A percentile compares a stretch with the other conserved stretches of the same genome.
Evolutionary conservation across 2,329 filamentous ascomycete species (phyloP).

Genomic region (Neonectria ditissima): DNA sequence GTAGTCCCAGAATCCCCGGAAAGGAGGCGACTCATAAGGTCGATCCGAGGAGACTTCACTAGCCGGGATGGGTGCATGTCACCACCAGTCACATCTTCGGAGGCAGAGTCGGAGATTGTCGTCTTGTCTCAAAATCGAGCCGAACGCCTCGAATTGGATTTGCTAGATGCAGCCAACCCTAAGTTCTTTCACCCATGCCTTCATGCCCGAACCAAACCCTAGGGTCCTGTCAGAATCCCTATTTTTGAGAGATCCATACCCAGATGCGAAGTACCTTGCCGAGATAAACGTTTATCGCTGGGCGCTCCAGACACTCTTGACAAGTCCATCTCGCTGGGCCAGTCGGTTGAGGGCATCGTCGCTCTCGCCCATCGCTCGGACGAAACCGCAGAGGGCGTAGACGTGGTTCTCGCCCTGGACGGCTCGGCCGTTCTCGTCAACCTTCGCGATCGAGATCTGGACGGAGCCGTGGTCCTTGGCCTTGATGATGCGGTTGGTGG

Average conservation of each 20-base stretch:
- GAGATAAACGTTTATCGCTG: conserved; percentile 63
- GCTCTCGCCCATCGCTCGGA: conserved; percentile 96
- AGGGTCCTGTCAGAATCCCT: conserved; percentile 43
- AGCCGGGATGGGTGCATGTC: conserved; percentile 57
- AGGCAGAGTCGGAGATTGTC: conserved; percentile 44
- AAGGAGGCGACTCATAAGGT: conserved; percentile 50
- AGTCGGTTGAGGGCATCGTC: conserved; percentile 97
- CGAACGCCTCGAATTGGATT: conserved; percentile 61
- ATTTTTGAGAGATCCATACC: conserved; percentile 41
- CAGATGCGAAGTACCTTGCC: conserved; percentile 41
- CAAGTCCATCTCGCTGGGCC: conserved; percentile 92
- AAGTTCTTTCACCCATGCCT: conserved; percentile 54
- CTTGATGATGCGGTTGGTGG: conserved; percentile 99
- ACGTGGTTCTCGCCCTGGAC: conserved; percentile 95
- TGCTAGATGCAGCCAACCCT: conserved; percentile 60
- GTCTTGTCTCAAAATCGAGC: conserved; percentile 59
- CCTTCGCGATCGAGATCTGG: conserved; percentile 96
- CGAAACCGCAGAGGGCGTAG: conserved; percentile 97
- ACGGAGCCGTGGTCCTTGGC: conserved; percentile 99
- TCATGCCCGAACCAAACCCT: conserved; percentile 53
- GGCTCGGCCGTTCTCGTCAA: conserved; percentile 98
- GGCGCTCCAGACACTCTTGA: conserved; percentile 97
- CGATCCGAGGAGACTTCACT: conserved; percentile 67
- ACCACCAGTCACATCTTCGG: conserved; percentile 47
- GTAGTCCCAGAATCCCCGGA: conserved; percentile 68